Conservation (phyloP, 2,329 filamentous ascomycete genomes). For the Pyricularia sp. region DNA sequence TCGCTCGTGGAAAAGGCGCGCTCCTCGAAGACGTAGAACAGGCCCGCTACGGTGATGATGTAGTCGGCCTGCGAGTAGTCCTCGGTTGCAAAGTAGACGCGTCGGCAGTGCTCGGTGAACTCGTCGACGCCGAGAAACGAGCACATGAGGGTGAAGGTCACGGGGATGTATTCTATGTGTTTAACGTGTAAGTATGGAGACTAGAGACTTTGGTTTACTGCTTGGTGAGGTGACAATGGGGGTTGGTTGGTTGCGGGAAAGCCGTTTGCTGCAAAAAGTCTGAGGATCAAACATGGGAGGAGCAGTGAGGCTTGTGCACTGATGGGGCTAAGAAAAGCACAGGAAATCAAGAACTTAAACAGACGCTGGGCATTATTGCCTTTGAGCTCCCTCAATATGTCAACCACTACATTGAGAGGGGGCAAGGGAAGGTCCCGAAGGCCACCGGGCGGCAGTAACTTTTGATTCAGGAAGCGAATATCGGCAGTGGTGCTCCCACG, state of each 20-base stretch:
- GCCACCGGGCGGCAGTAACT: slow-evolving; percentile 32
- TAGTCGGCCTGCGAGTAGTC: slow-evolving; percentile 27
- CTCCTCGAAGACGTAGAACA: slow-evolving; percentile 32
- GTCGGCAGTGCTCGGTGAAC: slow-evolving; percentile 40
- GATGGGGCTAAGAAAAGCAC: too few relatives aligned
- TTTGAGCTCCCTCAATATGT: slow-evolving; percentile 37
- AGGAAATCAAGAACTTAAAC: not conserved
- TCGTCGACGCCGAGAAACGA: slow-evolving; percentile 38
- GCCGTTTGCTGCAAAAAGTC: too few relatives aligned
- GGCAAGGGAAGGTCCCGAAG: slow-evolving; percentile 29
- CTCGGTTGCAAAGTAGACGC: slow-evolving; percentile 16
- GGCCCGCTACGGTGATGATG: slow-evolving; percentile 37
- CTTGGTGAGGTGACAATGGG: too few relatives aligned
- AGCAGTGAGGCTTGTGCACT: too few relatives aligned
- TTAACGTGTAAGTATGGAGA: too few relatives aligned
- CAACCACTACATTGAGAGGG: slow-evolving; percentile 39
- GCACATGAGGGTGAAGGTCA: slow-evolving; percentile 40
- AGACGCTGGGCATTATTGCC: slow-evolving; percentile 17
- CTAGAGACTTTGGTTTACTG: too few relatives aligned
- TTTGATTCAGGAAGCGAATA: slow-evolving; percentile 35
- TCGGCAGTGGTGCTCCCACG: slow-evolving; percentile 27
- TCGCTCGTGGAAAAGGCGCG: too few relatives aligned
- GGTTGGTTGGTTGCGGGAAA: too few relatives aligned
- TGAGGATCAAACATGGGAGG: too few relatives aligned
- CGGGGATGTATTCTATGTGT: slow-evolving; percentile 25